These are phyloP conservation scores for Citrus sinensis DNA, from an alignment of 345 rosid species.

Conservation along the genomic window DVS_A1.0 CM039163.1:23720001-23720500, in stretches of 20 bases:
- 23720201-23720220: neutral
- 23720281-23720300: slow-evolving; percentile 50
- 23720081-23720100: slow-evolving; percentile 44
- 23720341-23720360: slow-evolving; percentile 42
- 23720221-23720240: neutral
- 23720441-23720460: slow-evolving; percentile 52
- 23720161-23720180: neutral
- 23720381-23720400: slow-evolving; percentile 55
- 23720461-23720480: slow-evolving; percentile 41
- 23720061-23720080: slow-evolving; percentile 30
- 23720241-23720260: neutral
- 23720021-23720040: neutral
- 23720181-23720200: neutral
- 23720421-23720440: slow-evolving; percentile 44
- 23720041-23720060: slow-evolving; percentile 4
- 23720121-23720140: slow-evolving; percentile 15
- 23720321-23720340: slow-evolving; percentile 45
- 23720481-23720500: slow-evolving; percentile 49
- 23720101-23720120: neutral
- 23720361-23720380: slow-evolving; percentile 67
- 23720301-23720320: slow-evolving; percentile 43
- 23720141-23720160: slow-evolving; percentile 17
- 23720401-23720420: slow-evolving; percentile 57
- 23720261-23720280: slow-evolving; percentile 20
- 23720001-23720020: neutral